A percentile compares a stretch with the other conserved stretches of the same genome.
Evolutionary conservation across 139 green algal species (phyloP).

Genomic region (Chlorella sp.): DNA sequence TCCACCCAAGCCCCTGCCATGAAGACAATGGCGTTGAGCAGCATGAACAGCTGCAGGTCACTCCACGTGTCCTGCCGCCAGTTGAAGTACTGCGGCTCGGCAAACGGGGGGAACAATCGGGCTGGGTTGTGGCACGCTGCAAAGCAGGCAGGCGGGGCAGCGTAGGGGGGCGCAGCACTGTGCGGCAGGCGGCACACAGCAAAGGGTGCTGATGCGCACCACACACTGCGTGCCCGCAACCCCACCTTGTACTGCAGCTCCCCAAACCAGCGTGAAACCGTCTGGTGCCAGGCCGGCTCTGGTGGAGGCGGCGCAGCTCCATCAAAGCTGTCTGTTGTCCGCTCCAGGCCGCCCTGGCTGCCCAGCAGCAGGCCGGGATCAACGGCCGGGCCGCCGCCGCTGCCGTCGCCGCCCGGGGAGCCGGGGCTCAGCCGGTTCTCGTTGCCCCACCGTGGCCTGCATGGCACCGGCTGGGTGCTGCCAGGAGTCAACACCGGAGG

Average conservation of each 20-base stretch:
- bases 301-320: background rate
- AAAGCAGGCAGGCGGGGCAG: background rate
- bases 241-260: background rate
- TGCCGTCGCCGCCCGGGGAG: background rate
- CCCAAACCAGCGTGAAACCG: background rate
- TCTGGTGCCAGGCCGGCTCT: background rate
- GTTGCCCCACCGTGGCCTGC: background rate
- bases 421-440: background rate
- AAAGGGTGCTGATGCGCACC: no score
- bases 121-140: background rate
- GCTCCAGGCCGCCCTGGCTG: background rate
- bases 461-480: background rate
- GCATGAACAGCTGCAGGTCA: constrained; percentile 28
- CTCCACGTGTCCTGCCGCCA: constrained; percentile 15
- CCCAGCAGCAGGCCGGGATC: background rate
- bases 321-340: background rate
- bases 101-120: background rate
- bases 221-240: no score
- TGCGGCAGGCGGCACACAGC: no score
- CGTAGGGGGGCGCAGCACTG: no score
- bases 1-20: background rate
- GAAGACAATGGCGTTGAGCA: background rate
- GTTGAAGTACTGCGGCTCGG: background rate
- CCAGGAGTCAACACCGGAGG: background rate
- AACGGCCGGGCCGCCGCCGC: background rate